Conservation (phyloP, 2,329 filamentous ascomycete species). For the Didymella lethalis region DNA sequence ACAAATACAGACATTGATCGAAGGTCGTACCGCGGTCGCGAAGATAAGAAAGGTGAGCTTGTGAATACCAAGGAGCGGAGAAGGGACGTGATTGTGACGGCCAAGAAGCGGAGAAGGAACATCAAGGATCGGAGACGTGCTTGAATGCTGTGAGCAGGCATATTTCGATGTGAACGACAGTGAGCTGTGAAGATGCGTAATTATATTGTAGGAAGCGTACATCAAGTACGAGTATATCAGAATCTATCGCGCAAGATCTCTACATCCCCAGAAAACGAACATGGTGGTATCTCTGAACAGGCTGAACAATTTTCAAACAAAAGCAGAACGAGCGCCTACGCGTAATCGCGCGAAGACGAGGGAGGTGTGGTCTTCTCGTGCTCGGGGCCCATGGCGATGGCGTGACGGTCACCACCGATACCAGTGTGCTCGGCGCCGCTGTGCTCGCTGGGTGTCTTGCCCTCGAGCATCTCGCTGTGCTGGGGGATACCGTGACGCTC, state of each 20-base stretch:
- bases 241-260: constrained; percentile 8
- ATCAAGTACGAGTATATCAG: constrained; percentile 13
- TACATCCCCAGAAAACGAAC: constrained; percentile 12
- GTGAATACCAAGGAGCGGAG: not conserved
- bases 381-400: constrained; percentile 55
- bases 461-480: constrained; percentile 72
- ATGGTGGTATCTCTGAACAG: constrained; percentile 28
- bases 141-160: not conserved
- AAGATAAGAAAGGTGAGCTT: not conserved
- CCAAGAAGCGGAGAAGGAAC: not conserved
- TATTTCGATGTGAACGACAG: not conserved
- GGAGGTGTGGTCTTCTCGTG: constrained; percentile 44
- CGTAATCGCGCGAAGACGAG: constrained; percentile 21
- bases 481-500: constrained; percentile 74
- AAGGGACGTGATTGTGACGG: not conserved
- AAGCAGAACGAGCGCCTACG: constrained; percentile 6
- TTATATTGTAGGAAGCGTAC: constrained; percentile 16
- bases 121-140: not conserved
- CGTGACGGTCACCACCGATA: constrained; percentile 62
- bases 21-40: not conserved
- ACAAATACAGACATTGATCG: not conserved
- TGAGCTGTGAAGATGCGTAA: not conserved
- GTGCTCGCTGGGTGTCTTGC: constrained; percentile 59
- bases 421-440: constrained; percentile 57
- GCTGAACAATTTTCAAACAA: constrained; percentile 14